Evolutionary conservation across 2,329 filamentous ascomycete genomes (phyloP).

Genomic region (Nannizziopsis barbatae): DNA sequence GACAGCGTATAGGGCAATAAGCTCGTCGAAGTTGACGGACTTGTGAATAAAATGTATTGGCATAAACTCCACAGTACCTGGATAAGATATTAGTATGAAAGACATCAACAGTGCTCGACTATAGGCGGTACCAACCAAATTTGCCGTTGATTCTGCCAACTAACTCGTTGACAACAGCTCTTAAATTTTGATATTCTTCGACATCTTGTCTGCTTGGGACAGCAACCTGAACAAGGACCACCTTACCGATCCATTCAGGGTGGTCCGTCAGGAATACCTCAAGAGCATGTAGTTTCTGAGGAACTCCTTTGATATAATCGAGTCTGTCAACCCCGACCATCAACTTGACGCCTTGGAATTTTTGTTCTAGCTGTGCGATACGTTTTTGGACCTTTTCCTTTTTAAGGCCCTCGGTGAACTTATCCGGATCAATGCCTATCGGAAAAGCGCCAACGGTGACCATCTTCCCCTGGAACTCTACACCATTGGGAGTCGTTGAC

Average conservation of each 20-base stretch:
- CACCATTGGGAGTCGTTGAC: constrained; percentile 76
- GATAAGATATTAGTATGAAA: constrained; percentile 7
- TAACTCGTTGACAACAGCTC: constrained; percentile 90
- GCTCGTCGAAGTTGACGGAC: constrained; percentile 85
- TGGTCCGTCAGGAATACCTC: constrained; percentile 96
- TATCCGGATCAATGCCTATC: constrained; percentile 95
- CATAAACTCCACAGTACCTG: constrained; percentile 90
- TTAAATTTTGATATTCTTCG: constrained; percentile 93
- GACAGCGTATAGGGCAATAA: constrained; percentile 84
- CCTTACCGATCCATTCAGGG: constrained; percentile 95
- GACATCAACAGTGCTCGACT: not conserved
- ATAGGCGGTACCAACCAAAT: constrained; percentile 51
- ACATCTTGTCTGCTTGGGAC: constrained; percentile 92
- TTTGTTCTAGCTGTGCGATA: constrained; percentile 71
- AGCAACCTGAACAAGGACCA: constrained; percentile 90
- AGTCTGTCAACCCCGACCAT: constrained; percentile 94
- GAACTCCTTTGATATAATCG: constrained; percentile 98
- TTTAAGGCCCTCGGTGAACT: constrained; percentile 80
- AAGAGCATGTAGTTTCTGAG: constrained; percentile 90
- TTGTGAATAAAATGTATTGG: constrained; percentile 98
- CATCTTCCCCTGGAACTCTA: constrained; percentile 79
- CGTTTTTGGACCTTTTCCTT: constrained; percentile 78
- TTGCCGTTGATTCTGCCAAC: constrained; percentile 95
- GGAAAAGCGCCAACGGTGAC: constrained; percentile 91
- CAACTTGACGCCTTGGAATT: constrained; percentile 91